phyloP scores from a whole-genome alignment of 306 rosid species.

The Vicia villosa region DNA sequence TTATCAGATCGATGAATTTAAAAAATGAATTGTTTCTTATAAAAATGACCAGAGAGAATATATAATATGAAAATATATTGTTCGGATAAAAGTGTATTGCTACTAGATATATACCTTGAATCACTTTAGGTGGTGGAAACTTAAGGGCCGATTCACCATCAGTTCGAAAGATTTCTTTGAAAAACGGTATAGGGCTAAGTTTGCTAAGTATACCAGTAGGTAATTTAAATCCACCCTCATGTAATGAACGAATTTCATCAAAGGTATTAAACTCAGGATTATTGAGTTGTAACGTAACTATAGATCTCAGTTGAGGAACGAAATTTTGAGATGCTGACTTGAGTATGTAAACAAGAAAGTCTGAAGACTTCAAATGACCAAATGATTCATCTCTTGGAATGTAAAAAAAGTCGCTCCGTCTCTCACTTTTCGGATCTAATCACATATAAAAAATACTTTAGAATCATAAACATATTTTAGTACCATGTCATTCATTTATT shows the following conservation, averaged over 20 bases:
- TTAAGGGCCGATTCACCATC: slow-evolving; percentile 62
- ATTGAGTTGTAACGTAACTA: neutral
- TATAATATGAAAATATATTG: neutral
- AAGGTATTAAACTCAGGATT: slow-evolving; percentile 52
- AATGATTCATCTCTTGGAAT: slow-evolving; percentile 67
- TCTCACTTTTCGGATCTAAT: slow-evolving; percentile 60
- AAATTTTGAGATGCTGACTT: slow-evolving; percentile 58
- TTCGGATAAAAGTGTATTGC: neutral
- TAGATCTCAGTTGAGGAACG: slow-evolving; percentile 46
- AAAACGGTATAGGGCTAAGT: slow-evolving; percentile 46
- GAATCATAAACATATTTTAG: no score
- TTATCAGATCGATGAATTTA: no score
- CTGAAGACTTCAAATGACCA: slow-evolving; percentile 68
- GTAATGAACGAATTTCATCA: slow-evolving; percentile 56
- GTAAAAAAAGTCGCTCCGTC: slow-evolving; percentile 46
- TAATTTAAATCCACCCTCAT: slow-evolving; percentile 50
- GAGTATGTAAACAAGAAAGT: slow-evolving; percentile 58
- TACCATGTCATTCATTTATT: no score
- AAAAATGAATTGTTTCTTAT: no score
- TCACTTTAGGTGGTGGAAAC: slow-evolving; percentile 67
- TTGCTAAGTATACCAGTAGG: slow-evolving; percentile 35
- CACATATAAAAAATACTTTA: neutral
- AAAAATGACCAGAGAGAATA: neutral
- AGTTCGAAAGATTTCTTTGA: slow-evolving; percentile 47
- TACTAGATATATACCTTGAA: slow-evolving; percentile 55